Conservation (phyloP, 176 grass and related monocot species). For the Oryza meridionalis region DNA sequence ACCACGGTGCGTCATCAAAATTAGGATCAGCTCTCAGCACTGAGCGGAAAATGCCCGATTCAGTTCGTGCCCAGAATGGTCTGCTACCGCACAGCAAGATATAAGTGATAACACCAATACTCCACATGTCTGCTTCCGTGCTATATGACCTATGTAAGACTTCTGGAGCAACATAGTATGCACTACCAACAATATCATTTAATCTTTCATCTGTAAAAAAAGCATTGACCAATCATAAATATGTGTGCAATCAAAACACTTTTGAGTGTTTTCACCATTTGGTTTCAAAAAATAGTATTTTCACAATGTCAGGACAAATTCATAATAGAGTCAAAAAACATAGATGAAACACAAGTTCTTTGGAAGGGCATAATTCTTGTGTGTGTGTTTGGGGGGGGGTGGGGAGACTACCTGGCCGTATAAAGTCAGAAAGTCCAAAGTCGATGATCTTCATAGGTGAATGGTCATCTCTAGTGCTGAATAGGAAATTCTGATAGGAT, state of each 20-base stretch:
- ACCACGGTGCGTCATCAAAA: constrained; percentile 88
- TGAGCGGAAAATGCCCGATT: constrained; percentile 98
- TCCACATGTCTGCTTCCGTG: constrained; percentile 99
- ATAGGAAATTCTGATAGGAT: constrained; percentile 85
- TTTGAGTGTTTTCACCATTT: constrained; percentile 1
- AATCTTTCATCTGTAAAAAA: constrained; percentile 89
- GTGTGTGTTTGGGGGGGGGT: background rate
- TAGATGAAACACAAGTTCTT: constrained; percentile 14
- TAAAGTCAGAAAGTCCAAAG: constrained; percentile 99
- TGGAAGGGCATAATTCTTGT: constrained; percentile 14
- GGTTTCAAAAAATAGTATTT: background rate
- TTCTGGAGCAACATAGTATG: constrained; percentile 99
- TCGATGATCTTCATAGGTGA: constrained; percentile 98
- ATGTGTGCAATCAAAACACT: background rate
- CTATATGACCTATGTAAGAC: constrained; percentile 96
- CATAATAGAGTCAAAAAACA: constrained; percentile 16
- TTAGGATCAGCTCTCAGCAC: constrained; percentile 97
- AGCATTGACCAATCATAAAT: constrained; percentile 25
- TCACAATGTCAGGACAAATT: constrained; percentile 18
- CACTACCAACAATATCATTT: constrained; percentile 99
- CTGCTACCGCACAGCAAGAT: constrained; percentile 96
- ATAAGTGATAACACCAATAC: constrained; percentile 94
- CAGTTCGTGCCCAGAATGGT: constrained; percentile 97
- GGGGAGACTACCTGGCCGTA: constrained; percentile 74
- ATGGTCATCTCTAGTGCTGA: constrained; percentile 85